Conservation (phyloP, 2,329 filamentous ascomycete genomes). For the Aureobasidium mangrovei region DNA sequence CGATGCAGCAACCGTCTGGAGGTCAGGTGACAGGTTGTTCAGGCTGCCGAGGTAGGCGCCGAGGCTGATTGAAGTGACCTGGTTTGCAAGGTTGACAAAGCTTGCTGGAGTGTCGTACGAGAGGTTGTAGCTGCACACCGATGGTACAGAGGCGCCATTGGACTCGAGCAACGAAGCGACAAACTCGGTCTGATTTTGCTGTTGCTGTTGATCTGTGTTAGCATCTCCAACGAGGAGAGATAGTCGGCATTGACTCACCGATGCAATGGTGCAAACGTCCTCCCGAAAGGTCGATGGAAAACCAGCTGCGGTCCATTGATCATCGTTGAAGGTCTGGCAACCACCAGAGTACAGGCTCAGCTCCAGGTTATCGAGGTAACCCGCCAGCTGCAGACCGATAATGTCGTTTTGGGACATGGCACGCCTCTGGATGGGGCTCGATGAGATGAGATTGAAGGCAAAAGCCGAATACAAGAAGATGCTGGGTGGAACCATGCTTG, state of each 20-base stretch:
- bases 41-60: constrained; percentile 24
- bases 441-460: background rate
- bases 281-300: constrained; percentile 25
- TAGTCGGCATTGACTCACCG: background rate
- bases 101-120: constrained; percentile 19
- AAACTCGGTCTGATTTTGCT: constrained; percentile 3
- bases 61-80: constrained; percentile 25
- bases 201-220: background rate
- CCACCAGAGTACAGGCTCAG: constrained; percentile 23
- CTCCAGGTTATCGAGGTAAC: constrained; percentile 27
- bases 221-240: background rate
- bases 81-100: constrained; percentile 26
- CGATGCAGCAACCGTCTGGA: constrained; percentile 21
- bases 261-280: constrained; percentile 24
- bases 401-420: constrained; percentile 15
- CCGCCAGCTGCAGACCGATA: constrained; percentile 21
- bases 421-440: constrained; percentile 8
- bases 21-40: constrained; percentile 18
- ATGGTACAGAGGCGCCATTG: constrained; percentile 21
- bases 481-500: background rate
- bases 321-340: constrained; percentile 22
- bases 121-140: constrained; percentile 24
- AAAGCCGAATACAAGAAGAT: background rate
- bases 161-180: constrained; percentile 17
- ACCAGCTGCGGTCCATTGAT: constrained; percentile 21